Evolutionary conservation across 169 alveolate species (phyloP).

Genomic region (Cryptosporidium bovis): DNA sequence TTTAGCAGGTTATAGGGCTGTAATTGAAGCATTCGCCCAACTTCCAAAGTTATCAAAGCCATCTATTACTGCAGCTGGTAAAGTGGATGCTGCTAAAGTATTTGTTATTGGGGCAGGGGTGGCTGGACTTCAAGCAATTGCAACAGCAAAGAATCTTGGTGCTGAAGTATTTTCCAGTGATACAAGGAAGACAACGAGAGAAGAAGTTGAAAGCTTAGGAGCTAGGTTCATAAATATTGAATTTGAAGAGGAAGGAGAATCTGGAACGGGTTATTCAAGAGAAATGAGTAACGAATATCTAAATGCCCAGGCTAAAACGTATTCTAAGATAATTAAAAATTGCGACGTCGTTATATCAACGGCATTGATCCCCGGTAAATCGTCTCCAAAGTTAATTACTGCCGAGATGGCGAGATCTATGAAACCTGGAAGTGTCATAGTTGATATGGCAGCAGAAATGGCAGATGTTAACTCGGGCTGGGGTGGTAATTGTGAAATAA

Average conservation of each 20-base stretch:
- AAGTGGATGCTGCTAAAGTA: slow-evolving; percentile 92
- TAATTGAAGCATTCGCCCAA: slow-evolving; percentile 91
- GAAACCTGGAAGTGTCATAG: slow-evolving; percentile 90
- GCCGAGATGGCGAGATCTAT: slow-evolving; percentile 86
- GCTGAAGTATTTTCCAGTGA: slow-evolving; percentile 90
- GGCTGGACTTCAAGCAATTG: slow-evolving; percentile 95
- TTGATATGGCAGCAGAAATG: slow-evolving; percentile 90
- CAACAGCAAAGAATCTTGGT: slow-evolving; percentile 91
- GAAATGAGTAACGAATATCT: slow-evolving; percentile 82
- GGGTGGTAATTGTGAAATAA: slow-evolving; percentile 90
- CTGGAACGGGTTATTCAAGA: slow-evolving; percentile 87
- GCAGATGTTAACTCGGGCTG: slow-evolving; percentile 81
- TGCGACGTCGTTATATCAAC: slow-evolving; percentile 92
- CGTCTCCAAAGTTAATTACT: slow-evolving; percentile 89
- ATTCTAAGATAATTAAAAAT: slow-evolving; percentile 83
- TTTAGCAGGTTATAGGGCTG: slow-evolving; percentile 94
- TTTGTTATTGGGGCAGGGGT: slow-evolving; percentile 96
- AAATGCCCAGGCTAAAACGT: slow-evolving; percentile 83
- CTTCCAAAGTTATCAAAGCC: slow-evolving; percentile 90
- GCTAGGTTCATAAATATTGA: slow-evolving; percentile 82
- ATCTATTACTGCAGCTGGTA: slow-evolving; percentile 93
- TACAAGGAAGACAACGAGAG: slow-evolving; percentile 85
- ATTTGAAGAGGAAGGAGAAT: slow-evolving; percentile 82
- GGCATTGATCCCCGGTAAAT: slow-evolving; percentile 92
- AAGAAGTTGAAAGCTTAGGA: slow-evolving; percentile 88